phyloP scores from a whole-genome alignment of 2,329 filamentous ascomycete genomes.

The Neonectria faginata region DNA sequence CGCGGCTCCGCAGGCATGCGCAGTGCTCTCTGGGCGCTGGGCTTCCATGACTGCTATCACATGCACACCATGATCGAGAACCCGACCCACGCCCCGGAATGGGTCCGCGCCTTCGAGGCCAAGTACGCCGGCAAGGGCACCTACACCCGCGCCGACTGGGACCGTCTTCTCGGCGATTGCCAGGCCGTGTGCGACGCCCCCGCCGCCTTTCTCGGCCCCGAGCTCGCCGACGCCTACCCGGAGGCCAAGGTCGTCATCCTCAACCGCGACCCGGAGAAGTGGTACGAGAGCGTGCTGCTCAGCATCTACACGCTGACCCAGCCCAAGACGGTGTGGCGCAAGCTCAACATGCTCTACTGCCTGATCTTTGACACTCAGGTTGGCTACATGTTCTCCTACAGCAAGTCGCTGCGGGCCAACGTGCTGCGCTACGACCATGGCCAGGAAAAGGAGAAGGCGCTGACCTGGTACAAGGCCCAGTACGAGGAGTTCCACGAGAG shows the following conservation, averaged over 20 bases:
- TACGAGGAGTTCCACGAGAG: conserved; percentile 52
- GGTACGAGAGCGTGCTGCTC: conserved; percentile 47
- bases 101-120: conserved; percentile 49
- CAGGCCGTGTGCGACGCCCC: conserved; percentile 69
- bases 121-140: conserved; percentile 48
- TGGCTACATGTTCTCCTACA: conserved; percentile 45
- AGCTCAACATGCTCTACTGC: conserved; percentile 47
- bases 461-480: conserved; percentile 52
- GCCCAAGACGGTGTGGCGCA: conserved; percentile 36
- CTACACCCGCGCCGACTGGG: conserved; percentile 57
- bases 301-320: conserved; percentile 49
- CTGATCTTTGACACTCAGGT: conserved; percentile 43
- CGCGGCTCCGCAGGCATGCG: conserved; percentile 47
- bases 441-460: conserved; percentile 51
- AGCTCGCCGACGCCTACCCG: conserved; percentile 50
- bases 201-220: conserved; percentile 61
- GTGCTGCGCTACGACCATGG: conserved; percentile 48
- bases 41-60: conserved; percentile 53
- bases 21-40: conserved; percentile 50
- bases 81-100: conserved; percentile 43
- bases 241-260: conserved; percentile 55
- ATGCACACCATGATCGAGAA: conserved; percentile 49
- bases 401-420: conserved; percentile 41
- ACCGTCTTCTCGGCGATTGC: conserved; percentile 58
- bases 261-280: conserved; percentile 54